Conservation (phyloP, 2,329 filamentous ascomycete species). For the Trichophyton benhamiae region DNA sequence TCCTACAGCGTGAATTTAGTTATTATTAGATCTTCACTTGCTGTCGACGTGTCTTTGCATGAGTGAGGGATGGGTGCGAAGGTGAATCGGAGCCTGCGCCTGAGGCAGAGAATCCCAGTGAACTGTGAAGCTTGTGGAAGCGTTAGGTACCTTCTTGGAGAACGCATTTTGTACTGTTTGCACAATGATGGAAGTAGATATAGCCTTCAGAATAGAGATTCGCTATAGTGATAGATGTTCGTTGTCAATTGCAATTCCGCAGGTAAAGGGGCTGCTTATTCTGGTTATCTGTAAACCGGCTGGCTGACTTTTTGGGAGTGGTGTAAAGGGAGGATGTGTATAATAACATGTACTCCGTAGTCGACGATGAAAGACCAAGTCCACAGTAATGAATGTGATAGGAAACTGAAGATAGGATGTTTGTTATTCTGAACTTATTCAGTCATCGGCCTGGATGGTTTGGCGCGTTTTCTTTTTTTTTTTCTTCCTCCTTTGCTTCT, state of each 20-base stretch:
- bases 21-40: neutral
- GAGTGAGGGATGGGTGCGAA: neutral
- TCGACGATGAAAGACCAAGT: neutral
- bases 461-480: neutral
- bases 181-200: no score
- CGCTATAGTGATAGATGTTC: neutral
- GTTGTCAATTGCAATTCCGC: neutral
- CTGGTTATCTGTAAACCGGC: neutral
- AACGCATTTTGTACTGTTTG: neutral
- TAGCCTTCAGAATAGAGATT: no score
- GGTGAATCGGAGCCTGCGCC: neutral
- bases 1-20: neutral
- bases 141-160: neutral
- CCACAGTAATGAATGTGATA: neutral
- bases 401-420: neutral
- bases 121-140: neutral
- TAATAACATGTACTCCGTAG: neutral
- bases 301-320: neutral
- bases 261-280: neutral
- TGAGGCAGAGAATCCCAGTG: neutral
- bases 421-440: neutral
- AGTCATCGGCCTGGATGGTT: neutral
- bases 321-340: neutral
- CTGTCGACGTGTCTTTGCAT: neutral
- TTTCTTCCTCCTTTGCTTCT: neutral